Evolutionary conservation across 768 basidiomycete genomes (phyloP).

Genomic region (Butyriboletus loyo): DNA sequence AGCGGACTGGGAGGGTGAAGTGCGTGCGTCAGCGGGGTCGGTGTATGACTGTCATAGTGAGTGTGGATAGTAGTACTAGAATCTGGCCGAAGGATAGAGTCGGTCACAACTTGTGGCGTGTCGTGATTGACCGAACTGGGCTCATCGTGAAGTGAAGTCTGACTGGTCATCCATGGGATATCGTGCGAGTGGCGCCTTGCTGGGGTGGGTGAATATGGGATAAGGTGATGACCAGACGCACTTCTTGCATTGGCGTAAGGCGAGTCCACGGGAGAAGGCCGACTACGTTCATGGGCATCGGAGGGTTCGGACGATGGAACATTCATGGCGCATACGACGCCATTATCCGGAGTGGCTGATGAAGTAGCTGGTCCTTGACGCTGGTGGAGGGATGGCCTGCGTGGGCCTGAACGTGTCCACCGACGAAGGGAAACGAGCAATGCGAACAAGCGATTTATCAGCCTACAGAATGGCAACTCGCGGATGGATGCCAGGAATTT

Average conservation of each 20-base stretch:
- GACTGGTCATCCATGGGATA: conserved; percentile 8
- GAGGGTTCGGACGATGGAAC: conserved; percentile 4
- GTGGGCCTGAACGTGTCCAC: neutral
- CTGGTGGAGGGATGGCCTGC: neutral
- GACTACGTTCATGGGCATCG: neutral
- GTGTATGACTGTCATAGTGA: neutral
- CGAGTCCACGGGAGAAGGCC: conserved; percentile 11
- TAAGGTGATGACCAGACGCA: conserved; percentile 21
- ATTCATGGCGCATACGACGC: conserved; percentile 15
- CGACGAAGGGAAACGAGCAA: conserved; percentile 4
- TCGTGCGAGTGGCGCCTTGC: conserved; percentile 10
- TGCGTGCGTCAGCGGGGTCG: neutral
- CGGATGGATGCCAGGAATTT: conserved; percentile 2
- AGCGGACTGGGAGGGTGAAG: conserved; percentile 1
- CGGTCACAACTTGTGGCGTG: neutral
- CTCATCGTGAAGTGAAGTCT: conserved; percentile 17
- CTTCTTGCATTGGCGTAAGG: conserved; percentile 13
- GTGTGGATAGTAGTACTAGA: neutral
- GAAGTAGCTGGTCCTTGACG: neutral
- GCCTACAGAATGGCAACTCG: neutral
- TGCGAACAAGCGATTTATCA: neutral
- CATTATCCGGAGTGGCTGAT: neutral
- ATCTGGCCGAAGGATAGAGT: conserved; percentile 1
- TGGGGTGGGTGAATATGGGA: conserved; percentile 11
- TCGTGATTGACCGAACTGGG: conserved; percentile 3